Evolutionary conservation across 257 asterid species (phyloP).

Genomic region (Leptodermis oblonga): DNA sequence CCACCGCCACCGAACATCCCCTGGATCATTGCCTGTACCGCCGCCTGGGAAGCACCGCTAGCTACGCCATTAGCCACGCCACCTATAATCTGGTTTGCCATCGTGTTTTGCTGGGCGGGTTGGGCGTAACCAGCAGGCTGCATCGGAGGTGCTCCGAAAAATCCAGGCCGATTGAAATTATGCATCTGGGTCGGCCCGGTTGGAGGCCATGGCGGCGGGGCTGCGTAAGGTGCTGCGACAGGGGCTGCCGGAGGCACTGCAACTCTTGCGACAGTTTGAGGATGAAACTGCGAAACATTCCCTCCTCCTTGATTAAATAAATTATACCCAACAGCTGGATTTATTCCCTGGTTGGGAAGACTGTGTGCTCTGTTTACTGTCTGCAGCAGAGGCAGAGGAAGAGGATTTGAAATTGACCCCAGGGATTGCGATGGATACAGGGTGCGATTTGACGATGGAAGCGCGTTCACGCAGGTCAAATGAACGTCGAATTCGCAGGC

Average conservation of each 20-base stretch:
- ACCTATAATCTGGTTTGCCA: slow-evolving; percentile 22
- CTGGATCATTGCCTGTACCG: slow-evolving; percentile 31
- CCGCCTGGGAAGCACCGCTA: slow-evolving; percentile 36
- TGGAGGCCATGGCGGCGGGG: slow-evolving; percentile 4
- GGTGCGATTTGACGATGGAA: slow-evolving; percentile 1
- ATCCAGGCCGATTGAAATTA: slow-evolving; percentile 9
- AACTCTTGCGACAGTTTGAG: not conserved
- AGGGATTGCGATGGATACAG: not conserved
- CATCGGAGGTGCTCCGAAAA: slow-evolving; percentile 7
- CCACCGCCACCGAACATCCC: slow-evolving; percentile 27
- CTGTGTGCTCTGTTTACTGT: not conserved
- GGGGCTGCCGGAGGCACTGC: not conserved
- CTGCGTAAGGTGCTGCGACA: not conserved
- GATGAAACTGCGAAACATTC: not conserved
- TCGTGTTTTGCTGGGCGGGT: slow-evolving; percentile 13
- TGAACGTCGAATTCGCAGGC: slow-evolving; percentile 49
- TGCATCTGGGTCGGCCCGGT: no score
- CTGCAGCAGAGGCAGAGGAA: slow-evolving; percentile 1
- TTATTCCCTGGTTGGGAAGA: not conserved
- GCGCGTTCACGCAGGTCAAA: slow-evolving; percentile 30
- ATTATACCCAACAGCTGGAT: not conserved
- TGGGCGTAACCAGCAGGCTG: slow-evolving; percentile 7
- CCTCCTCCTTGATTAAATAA: not conserved
- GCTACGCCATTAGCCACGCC: slow-evolving; percentile 32
- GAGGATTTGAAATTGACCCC: not conserved